Evolutionary conservation across 345 rosid genomes (phyloP), one percentile per base, ranked within the genome.

Genomic region (Leavenworthia alabamica): DNA sequence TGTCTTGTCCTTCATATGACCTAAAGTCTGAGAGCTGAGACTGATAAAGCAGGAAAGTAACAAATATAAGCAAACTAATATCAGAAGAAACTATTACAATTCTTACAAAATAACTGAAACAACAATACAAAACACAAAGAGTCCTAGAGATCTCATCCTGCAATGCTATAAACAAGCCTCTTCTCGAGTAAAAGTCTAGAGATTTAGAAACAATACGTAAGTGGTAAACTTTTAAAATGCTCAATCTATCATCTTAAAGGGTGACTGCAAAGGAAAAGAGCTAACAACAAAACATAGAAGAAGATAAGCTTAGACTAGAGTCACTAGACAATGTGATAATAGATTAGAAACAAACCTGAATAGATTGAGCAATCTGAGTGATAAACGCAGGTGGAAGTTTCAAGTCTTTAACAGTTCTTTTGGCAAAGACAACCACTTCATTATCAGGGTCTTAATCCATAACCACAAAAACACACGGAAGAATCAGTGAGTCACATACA

Each of bases 1-100:
- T 87, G 36, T 89, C 99, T 70, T 87, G 97, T 15, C 99, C 97
- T 77, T 93, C 91, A 51, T 83, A 87, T 23, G 99, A 78, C 13
- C 90, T 79, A 60, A 93, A 93, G 28, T 85, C 97, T 2, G 84
- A 50, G 76, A 93, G 83, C 74, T 89, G 99, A 33, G 91, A 73
- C 99, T 93, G 73, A 28, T 42, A 57, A 69, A 56, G 2, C 45
- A 60, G 33, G 15, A 47, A 9, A 41, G 19, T 24, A 3, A 49
- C 66, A 49, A 51, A 58, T 41, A 12, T 58, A 13, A 45, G 60
- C 22, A 52, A 15, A 51, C 1, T 36, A 0, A 17, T 16, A 3
- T 13, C 43, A 4, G 5, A 36, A 33, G 9, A 62, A 11, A 23
- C 4, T 17, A 52, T 15, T 12, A 53, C 16, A 42, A 43, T 51